Evolutionary conservation across 148 eudicot genomes (phyloP).

Genomic region (Rhododendron griersonianum): DNA sequence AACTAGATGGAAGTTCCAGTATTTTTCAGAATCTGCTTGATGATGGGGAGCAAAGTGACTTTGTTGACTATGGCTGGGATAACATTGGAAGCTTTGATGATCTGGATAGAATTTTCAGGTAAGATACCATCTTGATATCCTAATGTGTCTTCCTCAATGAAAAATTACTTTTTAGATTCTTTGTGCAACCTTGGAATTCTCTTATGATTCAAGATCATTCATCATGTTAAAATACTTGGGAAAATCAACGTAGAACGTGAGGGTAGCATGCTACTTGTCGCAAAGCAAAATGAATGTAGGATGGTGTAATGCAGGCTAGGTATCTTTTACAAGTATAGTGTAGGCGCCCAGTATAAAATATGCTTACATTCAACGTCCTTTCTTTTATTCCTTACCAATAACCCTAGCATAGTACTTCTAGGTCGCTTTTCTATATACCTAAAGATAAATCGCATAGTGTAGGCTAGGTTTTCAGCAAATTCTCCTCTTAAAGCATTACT

Average conservation of each 20-base stretch:
- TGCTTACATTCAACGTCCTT: not conserved
- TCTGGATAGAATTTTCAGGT: conserved; percentile 88
- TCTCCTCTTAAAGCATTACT: not conserved
- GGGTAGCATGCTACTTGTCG: not conserved
- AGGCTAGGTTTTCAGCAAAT: not conserved
- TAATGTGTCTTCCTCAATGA: not conserved
- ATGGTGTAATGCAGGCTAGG: not conserved
- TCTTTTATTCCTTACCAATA: not conserved
- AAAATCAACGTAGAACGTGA: not conserved
- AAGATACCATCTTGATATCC: conserved; percentile 13
- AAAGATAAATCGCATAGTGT: not conserved
- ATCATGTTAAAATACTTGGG: not conserved
- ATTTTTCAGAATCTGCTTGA: conserved; percentile 40
- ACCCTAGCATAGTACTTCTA: not conserved
- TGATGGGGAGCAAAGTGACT: conserved; percentile 53
- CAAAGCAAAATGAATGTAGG: not conserved
- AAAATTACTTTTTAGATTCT: not conserved
- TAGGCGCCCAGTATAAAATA: not conserved
- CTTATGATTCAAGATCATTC: not conserved
- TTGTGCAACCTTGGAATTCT: not conserved
- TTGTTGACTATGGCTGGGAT: conserved; percentile 74
- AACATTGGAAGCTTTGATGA: conserved; percentile 85
- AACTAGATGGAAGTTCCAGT: conserved; percentile 31
- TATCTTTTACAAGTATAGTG: not conserved
- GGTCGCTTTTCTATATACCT: not conserved